A percentile compares a stretch with the other conserved stretches of the same genome.
phyloP scores from a whole-genome alignment of 2,329 filamentous ascomycete genomes.

The Cephalotrichum gorgonifer region DNA sequence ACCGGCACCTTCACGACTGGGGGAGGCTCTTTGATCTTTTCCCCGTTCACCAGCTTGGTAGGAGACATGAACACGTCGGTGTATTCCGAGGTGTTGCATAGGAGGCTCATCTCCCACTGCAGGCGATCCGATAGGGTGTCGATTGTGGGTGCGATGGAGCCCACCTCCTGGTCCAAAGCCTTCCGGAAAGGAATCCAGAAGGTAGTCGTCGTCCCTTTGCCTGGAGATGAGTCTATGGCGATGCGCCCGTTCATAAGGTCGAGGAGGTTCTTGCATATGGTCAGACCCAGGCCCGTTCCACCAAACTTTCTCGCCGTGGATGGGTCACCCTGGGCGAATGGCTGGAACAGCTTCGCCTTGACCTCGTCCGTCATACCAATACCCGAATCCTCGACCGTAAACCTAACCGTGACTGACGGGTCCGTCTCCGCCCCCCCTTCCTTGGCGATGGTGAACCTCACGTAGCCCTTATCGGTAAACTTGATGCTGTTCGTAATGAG shows the following conservation, averaged over 20 bases:
- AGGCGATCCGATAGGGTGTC: constrained; percentile 57
- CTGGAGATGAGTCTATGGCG: constrained; percentile 54
- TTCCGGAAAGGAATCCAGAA: constrained; percentile 74
- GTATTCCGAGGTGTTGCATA: constrained; percentile 57
- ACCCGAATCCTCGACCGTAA: constrained; percentile 66
- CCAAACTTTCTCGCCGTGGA: constrained; percentile 72
- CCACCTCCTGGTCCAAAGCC: constrained; percentile 33
- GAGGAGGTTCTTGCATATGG: constrained; percentile 71
- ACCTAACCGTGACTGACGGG: constrained; percentile 58
- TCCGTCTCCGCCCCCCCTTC: constrained; percentile 51
- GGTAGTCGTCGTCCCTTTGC: constrained; percentile 60
- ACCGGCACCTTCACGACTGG: constrained; percentile 8
- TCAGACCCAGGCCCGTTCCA: constrained; percentile 67
- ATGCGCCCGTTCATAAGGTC: constrained; percentile 75
- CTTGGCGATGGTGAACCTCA: constrained; percentile 55
- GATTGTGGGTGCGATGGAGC: constrained; percentile 47
- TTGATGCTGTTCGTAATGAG: constrained; percentile 69
- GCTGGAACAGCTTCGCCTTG: constrained; percentile 61
- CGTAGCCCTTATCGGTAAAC: constrained; percentile 59
- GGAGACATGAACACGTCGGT: constrained; percentile 36
- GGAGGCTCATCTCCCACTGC: constrained; percentile 53
- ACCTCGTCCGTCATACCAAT: constrained; percentile 76
- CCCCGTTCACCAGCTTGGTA: constrained; percentile 10
- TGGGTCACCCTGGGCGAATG: constrained; percentile 73
- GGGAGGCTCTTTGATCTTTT: not conserved